Base-by-base conservation (phyloP, 2,329 filamentous ascomycete genomes). In the Ascosphaera pollenicola region DNA sequence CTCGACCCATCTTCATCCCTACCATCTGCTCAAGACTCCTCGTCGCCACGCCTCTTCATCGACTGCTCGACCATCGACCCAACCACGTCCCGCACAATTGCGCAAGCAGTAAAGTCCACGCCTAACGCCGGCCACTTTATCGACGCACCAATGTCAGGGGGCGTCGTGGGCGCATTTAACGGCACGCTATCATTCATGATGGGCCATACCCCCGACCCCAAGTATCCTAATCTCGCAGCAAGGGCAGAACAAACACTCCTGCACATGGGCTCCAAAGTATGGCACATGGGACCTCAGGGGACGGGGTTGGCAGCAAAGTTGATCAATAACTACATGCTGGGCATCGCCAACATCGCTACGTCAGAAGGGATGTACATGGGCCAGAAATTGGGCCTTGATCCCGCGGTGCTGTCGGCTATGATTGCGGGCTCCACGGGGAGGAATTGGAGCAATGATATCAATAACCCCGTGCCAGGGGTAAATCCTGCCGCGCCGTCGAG, bases 1-100 rank as follows among this genome's bases (percentile, higher is more conserved):
- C 64, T 92, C 35, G 65, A 70, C 10, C 28, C 28, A 31, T 8
- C 8, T 15, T 31, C 28, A 15, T 15, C 28, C 10, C 28, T 31
- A 15, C 28, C 28, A 10, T 8, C 8, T 8, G 10, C 15, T 10
- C 28, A 31, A 8, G 28, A 15, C 28, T 15, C 8, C 8, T 8
- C 28, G 15, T 15, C 28, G 15, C 28, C 28, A 15, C 75, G 84
- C 31, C 61, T 94, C 42, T 94, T 92, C 57, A 89, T 98, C 53
- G 89, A 98, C 58, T 87, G 80, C 57, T 95, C 87, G 3, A 98
- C 89, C 13, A 95, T 98, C 52, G 89, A 95, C 57, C 84, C 85
- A 0, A 73, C 74, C 24, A 82, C 84, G 2, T 94, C 85, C 1
- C 73, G 73, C 31, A 69, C 74, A 46, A 77, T 95, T 3, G 83